Evolutionary conservation across 1,284 basidiomycete species (phyloP).

Genomic region (Austroboletus niveus): DNA sequence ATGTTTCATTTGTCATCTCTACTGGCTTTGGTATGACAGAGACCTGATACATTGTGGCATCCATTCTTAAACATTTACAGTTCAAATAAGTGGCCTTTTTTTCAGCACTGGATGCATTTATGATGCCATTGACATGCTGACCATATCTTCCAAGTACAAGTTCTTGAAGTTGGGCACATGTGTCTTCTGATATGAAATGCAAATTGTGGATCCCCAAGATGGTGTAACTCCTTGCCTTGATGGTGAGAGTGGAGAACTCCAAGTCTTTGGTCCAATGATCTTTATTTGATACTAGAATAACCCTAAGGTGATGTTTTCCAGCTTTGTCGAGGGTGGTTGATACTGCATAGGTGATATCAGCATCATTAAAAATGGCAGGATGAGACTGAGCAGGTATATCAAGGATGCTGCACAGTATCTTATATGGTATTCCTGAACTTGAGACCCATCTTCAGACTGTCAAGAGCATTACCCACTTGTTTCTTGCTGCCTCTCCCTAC

Average conservation of each 20-base stretch:
- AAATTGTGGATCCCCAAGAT: conserved; percentile 33
- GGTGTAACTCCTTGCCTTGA: conserved; percentile 25
- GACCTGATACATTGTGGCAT: no score
- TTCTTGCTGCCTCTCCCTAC: conserved; percentile 38
- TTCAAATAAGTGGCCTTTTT: no score
- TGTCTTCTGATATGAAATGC: conserved; percentile 29
- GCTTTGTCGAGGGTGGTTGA: conserved; percentile 39
- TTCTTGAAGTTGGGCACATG: conserved; percentile 15
- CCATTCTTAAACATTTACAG: no score
- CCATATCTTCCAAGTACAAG: conserved; percentile 33
- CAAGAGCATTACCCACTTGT: conserved; percentile 39
- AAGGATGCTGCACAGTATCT: no score
- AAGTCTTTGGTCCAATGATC: no score
- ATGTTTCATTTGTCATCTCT: no score
- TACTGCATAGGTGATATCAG: conserved; percentile 44
- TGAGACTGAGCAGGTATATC: no score
- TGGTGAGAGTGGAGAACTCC: conserved; percentile 2
- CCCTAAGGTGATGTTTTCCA: no score
- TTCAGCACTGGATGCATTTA: no score
- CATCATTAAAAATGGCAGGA: conserved; percentile 22
- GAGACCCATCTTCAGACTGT: background rate
- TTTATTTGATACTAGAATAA: no score
- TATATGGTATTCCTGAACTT: no score
- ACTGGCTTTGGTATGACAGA: no score
- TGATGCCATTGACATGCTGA: conserved; percentile 23